Percentiles rank a stretch among this genome's conserved stretches.
These are phyloP conservation scores for Kwoniella sp. DNA, from an alignment of 768 basidiomycete genomes.

Conservation along the genomic window DNA sequence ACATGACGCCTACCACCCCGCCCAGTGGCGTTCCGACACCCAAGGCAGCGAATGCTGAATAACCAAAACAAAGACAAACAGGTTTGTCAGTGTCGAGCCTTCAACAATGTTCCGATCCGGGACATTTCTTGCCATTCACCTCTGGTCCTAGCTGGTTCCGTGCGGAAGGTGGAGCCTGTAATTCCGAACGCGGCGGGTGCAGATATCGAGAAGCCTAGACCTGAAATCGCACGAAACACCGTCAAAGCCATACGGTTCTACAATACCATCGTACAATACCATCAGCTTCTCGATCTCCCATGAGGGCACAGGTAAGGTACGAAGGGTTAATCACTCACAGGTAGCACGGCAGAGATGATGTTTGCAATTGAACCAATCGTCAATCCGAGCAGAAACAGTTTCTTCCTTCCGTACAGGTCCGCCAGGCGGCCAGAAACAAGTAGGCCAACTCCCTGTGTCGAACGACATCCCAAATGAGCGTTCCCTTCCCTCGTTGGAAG, in stretches of 20 bases:
- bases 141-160: slow-evolving; percentile 60
- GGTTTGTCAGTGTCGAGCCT: too few species aligned
- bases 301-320: too few species aligned
- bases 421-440: slow-evolving; percentile 42
- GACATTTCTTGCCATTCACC: too few species aligned
- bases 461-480: too few species aligned
- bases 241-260: slow-evolving; percentile 30
- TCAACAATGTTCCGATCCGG: too few species aligned
- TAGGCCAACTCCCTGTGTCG: slow-evolving; percentile 16
- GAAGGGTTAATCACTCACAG: too few species aligned
- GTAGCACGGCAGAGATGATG: slow-evolving; percentile 54
- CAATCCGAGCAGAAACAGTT: slow-evolving; percentile 67
- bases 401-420: slow-evolving; percentile 67
- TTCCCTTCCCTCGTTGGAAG: too few species aligned
- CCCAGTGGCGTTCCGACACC: slow-evolving; percentile 80
- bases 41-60: slow-evolving; percentile 75
- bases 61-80: too few species aligned
- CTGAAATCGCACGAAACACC: slow-evolving; percentile 38
- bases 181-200: slow-evolving; percentile 36
- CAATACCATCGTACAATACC: too few species aligned
- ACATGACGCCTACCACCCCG: slow-evolving; percentile 65
- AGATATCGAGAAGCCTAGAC: slow-evolving; percentile 31
- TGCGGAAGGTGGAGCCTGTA: slow-evolving; percentile 23
- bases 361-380: slow-evolving; percentile 63
- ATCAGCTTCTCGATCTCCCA: too few species aligned